These are phyloP conservation scores for Talaromyces adpressus DNA, from an alignment of 495 filamentous ascomycete genomes.

Conservation along the genomic window DNA sequence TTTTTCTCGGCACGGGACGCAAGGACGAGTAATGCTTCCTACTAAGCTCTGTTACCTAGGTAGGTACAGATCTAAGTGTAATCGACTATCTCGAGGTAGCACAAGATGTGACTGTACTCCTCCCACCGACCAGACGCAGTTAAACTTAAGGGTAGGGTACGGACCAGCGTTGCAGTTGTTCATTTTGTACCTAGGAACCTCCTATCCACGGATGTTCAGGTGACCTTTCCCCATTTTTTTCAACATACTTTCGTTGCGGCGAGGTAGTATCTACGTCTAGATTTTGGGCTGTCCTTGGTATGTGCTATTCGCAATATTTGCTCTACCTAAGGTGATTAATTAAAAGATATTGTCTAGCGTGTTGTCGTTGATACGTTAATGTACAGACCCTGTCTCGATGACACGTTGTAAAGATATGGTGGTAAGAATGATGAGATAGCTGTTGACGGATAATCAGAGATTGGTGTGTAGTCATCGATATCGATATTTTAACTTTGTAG, in stretches of 20 bases:
- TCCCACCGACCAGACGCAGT: background rate
- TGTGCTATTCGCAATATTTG: background rate
- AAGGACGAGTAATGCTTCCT: background rate
- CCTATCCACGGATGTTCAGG: background rate
- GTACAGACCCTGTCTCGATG: background rate
- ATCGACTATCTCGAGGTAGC: background rate
- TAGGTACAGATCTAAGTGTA: background rate
- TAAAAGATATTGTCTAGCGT: background rate
- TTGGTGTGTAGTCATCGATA: background rate
- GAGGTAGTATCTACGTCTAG: background rate
- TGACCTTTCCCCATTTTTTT: background rate
- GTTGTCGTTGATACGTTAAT: background rate
- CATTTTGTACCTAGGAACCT: background rate
- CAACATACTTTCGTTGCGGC: background rate
- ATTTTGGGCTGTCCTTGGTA: background rate
- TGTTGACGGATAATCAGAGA: background rate
- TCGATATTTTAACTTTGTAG: too few species aligned
- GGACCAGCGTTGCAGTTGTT: background rate
- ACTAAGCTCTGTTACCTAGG: background rate
- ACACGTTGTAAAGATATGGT: background rate
- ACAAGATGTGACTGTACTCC: background rate
- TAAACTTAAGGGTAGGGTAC: background rate
- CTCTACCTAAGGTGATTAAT: background rate
- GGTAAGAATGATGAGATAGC: background rate
- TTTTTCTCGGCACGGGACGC: background rate